phyloP scores from a whole-genome alignment of 2,329 filamentous ascomycete genomes.

The Boeremia exigua region DNA sequence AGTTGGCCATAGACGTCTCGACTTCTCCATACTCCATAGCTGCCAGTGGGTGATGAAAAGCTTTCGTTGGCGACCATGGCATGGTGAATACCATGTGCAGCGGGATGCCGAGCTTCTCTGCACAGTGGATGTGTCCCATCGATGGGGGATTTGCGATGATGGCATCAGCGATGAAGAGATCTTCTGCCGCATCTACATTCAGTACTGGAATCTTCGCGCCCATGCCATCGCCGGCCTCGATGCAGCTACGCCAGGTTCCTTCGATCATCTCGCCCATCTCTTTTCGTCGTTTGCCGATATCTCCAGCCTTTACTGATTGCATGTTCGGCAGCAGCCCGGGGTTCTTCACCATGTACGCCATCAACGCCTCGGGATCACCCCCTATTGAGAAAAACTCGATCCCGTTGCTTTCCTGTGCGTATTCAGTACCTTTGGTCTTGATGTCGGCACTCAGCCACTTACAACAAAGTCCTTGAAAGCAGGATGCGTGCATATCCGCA shows the following conservation, averaged over 20 bases:
- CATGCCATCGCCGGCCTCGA: slow-evolving; percentile 48
- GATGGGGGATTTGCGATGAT: slow-evolving; percentile 36
- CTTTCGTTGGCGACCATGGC: slow-evolving; percentile 57
- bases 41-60: slow-evolving; percentile 59
- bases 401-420: slow-evolving; percentile 24
- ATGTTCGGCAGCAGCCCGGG: slow-evolving; percentile 48
- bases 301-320: slow-evolving; percentile 36
- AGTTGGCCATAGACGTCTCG: slow-evolving; percentile 50
- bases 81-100: slow-evolving; percentile 85
- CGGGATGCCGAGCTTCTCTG: slow-evolving; percentile 74
- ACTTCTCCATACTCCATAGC: slow-evolving; percentile 51
- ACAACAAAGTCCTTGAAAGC: slow-evolving; percentile 27
- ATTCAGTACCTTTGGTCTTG: no score
- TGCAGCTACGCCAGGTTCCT: slow-evolving; percentile 46
- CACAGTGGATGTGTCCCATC: slow-evolving; percentile 64
- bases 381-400: slow-evolving; percentile 48
- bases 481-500: slow-evolving; percentile 40
- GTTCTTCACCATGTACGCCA: slow-evolving; percentile 61
- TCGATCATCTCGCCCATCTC: slow-evolving; percentile 39
- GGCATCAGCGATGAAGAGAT: slow-evolving; percentile 75
- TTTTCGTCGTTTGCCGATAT: slow-evolving; percentile 40
- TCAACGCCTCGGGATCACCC: slow-evolving; percentile 51
- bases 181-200: slow-evolving; percentile 17
- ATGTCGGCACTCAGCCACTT: background rate
- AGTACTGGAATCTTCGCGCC: slow-evolving; percentile 17